These are phyloP conservation scores for Oryza glumipatula DNA, from an alignment of 176 grass and related monocot species.

Conservation along the genomic window DNA sequence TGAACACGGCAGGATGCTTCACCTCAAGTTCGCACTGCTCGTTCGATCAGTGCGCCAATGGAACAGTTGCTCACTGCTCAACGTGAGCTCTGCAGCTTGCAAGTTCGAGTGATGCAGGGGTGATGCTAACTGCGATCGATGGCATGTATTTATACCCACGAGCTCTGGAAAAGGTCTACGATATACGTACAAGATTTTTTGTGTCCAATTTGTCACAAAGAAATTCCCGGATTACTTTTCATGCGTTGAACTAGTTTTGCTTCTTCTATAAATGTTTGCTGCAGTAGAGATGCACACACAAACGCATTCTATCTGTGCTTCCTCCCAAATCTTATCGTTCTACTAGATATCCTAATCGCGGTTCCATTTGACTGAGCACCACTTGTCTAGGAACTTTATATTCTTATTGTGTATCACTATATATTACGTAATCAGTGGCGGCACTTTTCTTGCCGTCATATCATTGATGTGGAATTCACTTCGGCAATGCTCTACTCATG, in stretches of 20 bases:
- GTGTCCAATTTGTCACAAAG: not conserved
- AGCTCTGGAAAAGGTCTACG: slow-evolving; percentile 34
- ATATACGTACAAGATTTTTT: too few species aligned
- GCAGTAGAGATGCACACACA: too few species aligned
- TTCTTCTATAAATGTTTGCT: not conserved
- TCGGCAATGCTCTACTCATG: not conserved
- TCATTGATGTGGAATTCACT: not conserved
- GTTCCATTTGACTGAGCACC: not conserved
- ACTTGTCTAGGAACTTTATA: not conserved
- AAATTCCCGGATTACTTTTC: not conserved
- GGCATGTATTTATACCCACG: slow-evolving; percentile 27
- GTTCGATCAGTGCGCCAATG: not conserved
- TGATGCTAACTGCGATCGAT: not conserved
- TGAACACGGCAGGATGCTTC: not conserved
- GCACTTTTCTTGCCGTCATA: slow-evolving; percentile 46
- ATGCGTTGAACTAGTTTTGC: not conserved
- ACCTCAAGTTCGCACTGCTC: not conserved
- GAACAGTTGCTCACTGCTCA: not conserved
- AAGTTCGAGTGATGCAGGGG: too few species aligned
- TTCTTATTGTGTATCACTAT: not conserved
- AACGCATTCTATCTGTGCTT: not conserved
- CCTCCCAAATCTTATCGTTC: not conserved
- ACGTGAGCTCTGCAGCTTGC: not conserved
- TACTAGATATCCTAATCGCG: not conserved
- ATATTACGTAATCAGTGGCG: slow-evolving; percentile 17